Percentiles rank a stretch among this genome's conserved stretches.
Evolutionary conservation across 2,329 filamentous ascomycete species (phyloP).

Genomic region (Furcasterigmium furcatum): DNA sequence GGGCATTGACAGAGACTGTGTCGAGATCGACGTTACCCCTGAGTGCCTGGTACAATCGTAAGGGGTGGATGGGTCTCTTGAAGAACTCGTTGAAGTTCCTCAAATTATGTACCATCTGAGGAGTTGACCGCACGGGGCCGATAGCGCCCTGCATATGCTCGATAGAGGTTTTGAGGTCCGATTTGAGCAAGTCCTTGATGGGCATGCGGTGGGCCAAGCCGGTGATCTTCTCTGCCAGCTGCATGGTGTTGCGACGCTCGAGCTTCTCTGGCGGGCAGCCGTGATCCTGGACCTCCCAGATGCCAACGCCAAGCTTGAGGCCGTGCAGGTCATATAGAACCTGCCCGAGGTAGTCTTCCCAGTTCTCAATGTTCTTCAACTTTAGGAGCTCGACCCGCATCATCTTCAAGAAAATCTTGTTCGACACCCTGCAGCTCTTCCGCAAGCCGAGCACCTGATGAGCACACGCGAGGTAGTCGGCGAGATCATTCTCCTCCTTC

Average conservation of each 20-base stretch:
- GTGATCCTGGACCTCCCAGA: conserved; percentile 72
- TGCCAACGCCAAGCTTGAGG: conserved; percentile 68
- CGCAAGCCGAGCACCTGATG: conserved; percentile 83
- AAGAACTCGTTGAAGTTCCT: conserved; percentile 79
- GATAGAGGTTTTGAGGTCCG: conserved; percentile 83
- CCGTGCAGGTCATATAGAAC: conserved; percentile 82
- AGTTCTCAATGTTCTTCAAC: conserved; percentile 72
- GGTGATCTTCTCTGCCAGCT: conserved; percentile 81
- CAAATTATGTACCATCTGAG: conserved; percentile 82
- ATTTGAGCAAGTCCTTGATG: conserved; percentile 88
- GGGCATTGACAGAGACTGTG: conserved; percentile 63
- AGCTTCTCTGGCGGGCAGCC: conserved; percentile 74
- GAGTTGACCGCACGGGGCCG: conserved; percentile 72
- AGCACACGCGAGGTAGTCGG: conserved; percentile 75
- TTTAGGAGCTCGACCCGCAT: conserved; percentile 82
- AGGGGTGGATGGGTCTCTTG: conserved; percentile 78
- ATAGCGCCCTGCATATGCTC: conserved; percentile 91
- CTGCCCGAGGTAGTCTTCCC: conserved; percentile 83
- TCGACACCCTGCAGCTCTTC: conserved; percentile 79
- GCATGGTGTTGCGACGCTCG: conserved; percentile 75
- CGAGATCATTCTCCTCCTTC: conserved; percentile 66
- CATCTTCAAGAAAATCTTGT: conserved; percentile 85
- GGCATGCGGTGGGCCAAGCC: conserved; percentile 77
- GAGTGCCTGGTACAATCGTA: conserved; percentile 76
- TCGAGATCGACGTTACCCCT: conserved; percentile 74